phyloP scores from a whole-genome alignment of 2,329 filamentous ascomycete species.

The Fusarium pilosicola region DNA sequence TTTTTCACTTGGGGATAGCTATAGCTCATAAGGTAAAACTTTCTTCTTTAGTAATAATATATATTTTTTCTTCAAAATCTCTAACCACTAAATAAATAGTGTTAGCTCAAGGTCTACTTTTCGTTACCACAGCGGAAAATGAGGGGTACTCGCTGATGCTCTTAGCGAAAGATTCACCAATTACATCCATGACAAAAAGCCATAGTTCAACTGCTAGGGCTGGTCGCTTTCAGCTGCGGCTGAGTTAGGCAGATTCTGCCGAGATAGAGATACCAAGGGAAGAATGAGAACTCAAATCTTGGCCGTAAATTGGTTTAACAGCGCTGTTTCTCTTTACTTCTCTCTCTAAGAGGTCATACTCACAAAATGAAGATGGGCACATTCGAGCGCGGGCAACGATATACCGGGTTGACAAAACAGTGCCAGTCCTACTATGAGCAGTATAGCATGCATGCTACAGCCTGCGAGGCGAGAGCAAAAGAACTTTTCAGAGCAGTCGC shows the following conservation, averaged over 20 bases:
- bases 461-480: neutral
- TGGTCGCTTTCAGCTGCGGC: neutral
- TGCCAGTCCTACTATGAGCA: neutral
- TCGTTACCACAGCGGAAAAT: neutral
- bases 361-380: neutral
- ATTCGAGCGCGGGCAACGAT: neutral
- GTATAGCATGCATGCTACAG: neutral
- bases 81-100: neutral
- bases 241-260: neutral
- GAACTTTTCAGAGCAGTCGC: neutral
- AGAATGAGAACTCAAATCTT: fast-evolving
- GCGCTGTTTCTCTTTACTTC: neutral
- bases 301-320: fast-evolving
- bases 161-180: neutral
- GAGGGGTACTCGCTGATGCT: neutral
- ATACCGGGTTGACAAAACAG: neutral
- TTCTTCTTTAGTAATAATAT: no score
- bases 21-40: no score
- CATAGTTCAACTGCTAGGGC: neutral
- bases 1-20: no score
- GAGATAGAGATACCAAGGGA: no score
- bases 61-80: neutral
- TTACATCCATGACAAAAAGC: neutral
- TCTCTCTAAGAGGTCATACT: fast-evolving
- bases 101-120: neutral